Evolutionary conservation across 192 early-diverging fungal genomes (phyloP).

Genomic region (Chytriomyces hyalinus): DNA sequence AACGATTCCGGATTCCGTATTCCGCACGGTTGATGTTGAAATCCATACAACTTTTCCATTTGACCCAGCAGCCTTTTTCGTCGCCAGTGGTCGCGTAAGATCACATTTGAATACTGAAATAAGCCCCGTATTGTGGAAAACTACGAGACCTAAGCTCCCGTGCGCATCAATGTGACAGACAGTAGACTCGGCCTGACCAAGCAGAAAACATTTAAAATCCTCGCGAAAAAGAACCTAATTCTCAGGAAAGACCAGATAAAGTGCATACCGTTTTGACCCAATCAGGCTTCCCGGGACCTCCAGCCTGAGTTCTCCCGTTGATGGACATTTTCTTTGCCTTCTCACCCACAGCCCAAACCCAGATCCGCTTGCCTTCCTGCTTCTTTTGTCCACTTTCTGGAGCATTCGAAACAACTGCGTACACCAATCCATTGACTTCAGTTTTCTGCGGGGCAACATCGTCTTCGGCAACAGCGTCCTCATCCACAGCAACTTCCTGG

Average conservation of each 20-base stretch:
- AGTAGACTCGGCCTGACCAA: constrained; percentile 12
- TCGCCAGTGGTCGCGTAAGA: background rate
- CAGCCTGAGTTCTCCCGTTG: background rate
- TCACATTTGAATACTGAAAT: constrained; percentile 16
- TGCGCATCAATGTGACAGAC: constrained; percentile 16
- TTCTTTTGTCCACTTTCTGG: constrained; percentile 8
- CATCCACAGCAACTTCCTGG: background rate
- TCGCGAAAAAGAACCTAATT: background rate
- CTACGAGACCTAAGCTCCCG: background rate
- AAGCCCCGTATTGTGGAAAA: background rate
- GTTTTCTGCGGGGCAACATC: background rate
- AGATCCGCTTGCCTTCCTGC: background rate
- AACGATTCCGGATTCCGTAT: background rate
- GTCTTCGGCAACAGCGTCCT: background rate
- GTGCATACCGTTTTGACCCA: constrained; percentile 22
- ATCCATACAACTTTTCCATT: constrained; percentile 10
- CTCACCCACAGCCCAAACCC: constrained; percentile 29
- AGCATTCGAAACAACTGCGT: constrained; percentile 1
- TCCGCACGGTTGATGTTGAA: background rate
- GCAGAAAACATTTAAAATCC: background rate
- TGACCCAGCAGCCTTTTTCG: background rate
- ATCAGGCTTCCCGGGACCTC: constrained; percentile 35
- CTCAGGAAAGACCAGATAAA: background rate
- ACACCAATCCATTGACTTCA: constrained; percentile 13
- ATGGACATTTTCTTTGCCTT: background rate